These are phyloP conservation scores for Paraconiothyrium brasiliense DNA, from an alignment of 2,329 filamentous ascomycete species.

Conservation along the genomic window DNA sequence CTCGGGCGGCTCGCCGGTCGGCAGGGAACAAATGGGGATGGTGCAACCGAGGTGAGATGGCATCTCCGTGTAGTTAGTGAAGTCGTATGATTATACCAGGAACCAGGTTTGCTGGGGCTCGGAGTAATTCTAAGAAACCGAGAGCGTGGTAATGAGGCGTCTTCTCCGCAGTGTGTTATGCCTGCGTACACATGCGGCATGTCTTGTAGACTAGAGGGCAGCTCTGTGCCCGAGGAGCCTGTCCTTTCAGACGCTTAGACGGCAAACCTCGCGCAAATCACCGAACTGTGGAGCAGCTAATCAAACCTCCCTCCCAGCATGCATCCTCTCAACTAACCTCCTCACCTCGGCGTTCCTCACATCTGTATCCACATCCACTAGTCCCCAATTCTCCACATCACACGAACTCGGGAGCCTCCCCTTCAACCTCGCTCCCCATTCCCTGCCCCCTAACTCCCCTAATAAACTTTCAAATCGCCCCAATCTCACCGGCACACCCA, in stretches of 20 bases:
- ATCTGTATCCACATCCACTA: not conserved
- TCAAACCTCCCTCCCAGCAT: not conserved
- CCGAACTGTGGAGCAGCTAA: not conserved
- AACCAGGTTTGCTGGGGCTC: not conserved
- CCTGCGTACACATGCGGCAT: not conserved
- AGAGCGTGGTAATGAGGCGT: not conserved
- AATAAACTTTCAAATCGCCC: conserved; percentile 26
- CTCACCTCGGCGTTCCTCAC: conserved; percentile 3
- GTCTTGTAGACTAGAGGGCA: not conserved
- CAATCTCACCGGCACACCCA: conserved; percentile 26
- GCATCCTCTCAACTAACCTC: not conserved
- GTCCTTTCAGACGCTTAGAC: too few species aligned
- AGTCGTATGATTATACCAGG: not conserved
- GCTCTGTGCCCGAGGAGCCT: not conserved
- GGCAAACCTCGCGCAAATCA: too few species aligned
- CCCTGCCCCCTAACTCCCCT: conserved; percentile 19
- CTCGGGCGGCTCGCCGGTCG: not conserved
- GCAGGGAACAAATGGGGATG: not conserved
- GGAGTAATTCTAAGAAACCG: not conserved
- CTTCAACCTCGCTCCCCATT: not conserved
- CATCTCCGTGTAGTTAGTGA: not conserved
- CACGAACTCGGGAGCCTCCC: conserved; percentile 22
- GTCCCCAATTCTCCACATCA: conserved; percentile 24
- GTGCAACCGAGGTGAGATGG: not conserved
- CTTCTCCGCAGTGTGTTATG: not conserved